Evolutionary conservation across 176 grass and related monocot species (phyloP).

Genomic region (Panicum miliaceum): DNA sequence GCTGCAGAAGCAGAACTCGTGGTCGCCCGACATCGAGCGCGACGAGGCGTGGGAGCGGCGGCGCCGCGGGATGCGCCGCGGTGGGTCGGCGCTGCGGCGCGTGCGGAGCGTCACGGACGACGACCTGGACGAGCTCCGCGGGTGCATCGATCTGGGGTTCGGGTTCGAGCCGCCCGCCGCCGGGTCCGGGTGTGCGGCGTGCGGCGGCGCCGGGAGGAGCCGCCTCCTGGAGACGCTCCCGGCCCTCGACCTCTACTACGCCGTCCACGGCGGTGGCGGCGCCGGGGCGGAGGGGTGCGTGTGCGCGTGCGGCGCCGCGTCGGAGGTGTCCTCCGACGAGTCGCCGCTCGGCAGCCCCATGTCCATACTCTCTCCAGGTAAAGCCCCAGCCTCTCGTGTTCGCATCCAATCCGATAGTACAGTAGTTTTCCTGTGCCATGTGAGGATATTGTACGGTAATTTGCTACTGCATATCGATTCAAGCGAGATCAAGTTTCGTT

Average conservation of each 20-base stretch:
- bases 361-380: constrained; percentile 69
- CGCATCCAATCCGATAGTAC: background rate
- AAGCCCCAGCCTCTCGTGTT: background rate
- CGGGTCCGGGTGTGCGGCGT: constrained; percentile 27
- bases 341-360: constrained; percentile 68
- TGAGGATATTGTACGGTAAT: background rate
- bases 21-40: constrained; percentile 82
- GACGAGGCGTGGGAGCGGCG: constrained; percentile 80
- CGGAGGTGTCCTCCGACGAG: constrained; percentile 66
- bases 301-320: constrained; percentile 47
- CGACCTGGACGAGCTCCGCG: constrained; percentile 84
- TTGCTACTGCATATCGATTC: background rate
- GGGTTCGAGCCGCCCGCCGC: constrained; percentile 54
- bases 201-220: constrained; percentile 49
- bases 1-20: constrained; percentile 80
- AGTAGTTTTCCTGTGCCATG: background rate
- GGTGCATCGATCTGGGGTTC: constrained; percentile 83
- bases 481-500: background rate
- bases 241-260: constrained; percentile 68
- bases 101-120: constrained; percentile 71
- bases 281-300: background rate
- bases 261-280: constrained; percentile 35
- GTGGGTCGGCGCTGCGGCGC: constrained; percentile 38
- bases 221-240: constrained; percentile 68
- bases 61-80: constrained; percentile 45